phyloP scores from a whole-genome alignment of 352 stramenopile genomes.

The Chrysophaeum taylorii region DNA sequence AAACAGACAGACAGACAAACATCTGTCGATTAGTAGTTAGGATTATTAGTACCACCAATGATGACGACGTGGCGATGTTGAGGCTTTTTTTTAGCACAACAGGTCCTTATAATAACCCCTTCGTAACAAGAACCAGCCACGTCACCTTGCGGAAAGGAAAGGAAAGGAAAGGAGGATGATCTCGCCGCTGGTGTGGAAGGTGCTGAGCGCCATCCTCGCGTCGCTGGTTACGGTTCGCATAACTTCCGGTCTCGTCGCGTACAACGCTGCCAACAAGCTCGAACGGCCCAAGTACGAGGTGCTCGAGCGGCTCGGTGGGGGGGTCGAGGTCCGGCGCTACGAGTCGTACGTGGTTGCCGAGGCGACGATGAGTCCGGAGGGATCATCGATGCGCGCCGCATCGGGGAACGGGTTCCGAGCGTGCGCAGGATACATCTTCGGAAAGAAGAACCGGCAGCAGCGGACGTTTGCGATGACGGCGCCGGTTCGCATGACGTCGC shows the following conservation, averaged over 20 bases:
- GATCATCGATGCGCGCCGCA: conserved; percentile 18
- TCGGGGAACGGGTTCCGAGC: conserved; percentile 32
- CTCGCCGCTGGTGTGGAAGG: too few relatives aligned
- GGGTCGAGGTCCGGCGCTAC: conserved; percentile 37
- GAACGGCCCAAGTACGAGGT: conserved; percentile 37
- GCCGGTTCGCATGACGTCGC: conserved; percentile 29
- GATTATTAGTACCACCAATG: too few relatives aligned
- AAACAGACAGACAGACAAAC: too few relatives aligned
- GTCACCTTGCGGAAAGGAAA: too few relatives aligned
- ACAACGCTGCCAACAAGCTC: conserved; percentile 29
- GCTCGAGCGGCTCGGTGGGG: conserved; percentile 23
- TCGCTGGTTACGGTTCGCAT: conserved; percentile 28
- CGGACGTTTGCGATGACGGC: conserved; percentile 38
- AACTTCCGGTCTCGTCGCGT: conserved; percentile 30
- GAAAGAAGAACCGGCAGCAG: conserved; percentile 26
- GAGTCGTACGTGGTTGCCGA: conserved; percentile 40
- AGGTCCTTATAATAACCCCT: too few relatives aligned
- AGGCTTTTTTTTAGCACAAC: too few relatives aligned
- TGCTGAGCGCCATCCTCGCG: too few relatives aligned
- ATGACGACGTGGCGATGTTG: too few relatives aligned
- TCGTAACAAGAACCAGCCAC: too few relatives aligned
- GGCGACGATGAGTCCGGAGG: conserved; percentile 27
- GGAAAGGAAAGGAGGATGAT: too few relatives aligned
- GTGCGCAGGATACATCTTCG: conserved; percentile 43
- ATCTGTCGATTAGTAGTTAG: too few relatives aligned